Conservation (phyloP, 208 protist species). For the Naegleria lovaniensis region DNA sequence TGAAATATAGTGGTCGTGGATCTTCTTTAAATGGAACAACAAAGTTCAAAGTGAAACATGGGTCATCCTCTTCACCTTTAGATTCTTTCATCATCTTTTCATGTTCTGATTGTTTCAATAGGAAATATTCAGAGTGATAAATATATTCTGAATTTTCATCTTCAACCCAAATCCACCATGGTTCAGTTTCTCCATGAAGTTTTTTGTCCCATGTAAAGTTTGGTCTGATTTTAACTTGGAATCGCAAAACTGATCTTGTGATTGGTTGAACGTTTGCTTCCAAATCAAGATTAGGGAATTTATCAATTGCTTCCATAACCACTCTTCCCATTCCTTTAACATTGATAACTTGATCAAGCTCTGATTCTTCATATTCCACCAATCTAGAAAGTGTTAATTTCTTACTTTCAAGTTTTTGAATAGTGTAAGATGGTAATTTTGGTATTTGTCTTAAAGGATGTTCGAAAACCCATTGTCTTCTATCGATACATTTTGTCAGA, state of each 20-base stretch:
- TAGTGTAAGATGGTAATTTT: slow-evolving; percentile 48
- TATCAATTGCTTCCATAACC: slow-evolving; percentile 65
- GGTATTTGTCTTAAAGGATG: slow-evolving; percentile 70
- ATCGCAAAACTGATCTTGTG: slow-evolving; percentile 85
- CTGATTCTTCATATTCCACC: slow-evolving; percentile 49
- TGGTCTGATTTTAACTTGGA: slow-evolving; percentile 75
- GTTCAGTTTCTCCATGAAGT: slow-evolving; percentile 80
- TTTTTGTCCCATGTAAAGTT: slow-evolving; percentile 85
- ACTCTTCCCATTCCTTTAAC: slow-evolving; percentile 50
- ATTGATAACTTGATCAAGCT: slow-evolving; percentile 47
- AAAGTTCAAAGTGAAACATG: slow-evolving; percentile 68
- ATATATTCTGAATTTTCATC: slow-evolving; percentile 90
- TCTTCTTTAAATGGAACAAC: slow-evolving; percentile 89
- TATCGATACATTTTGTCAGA: slow-evolving; percentile 83
- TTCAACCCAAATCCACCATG: slow-evolving; percentile 93
- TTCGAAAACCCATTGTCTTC: slow-evolving; percentile 82
- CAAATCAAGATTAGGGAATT: slow-evolving; percentile 81
- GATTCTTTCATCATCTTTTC: slow-evolving; percentile 35
- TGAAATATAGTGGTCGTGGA: slow-evolving; percentile 91
- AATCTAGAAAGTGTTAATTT: slow-evolving; percentile 55
- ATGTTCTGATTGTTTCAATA: slow-evolving; percentile 70
- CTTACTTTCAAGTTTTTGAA: slow-evolving; percentile 60
- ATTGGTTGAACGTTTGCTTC: slow-evolving; percentile 90
- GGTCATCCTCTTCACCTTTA: background rate
- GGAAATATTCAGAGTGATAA: slow-evolving; percentile 62